Conservation (phyloP, 441 rosid genomes). For the Brassica hybrid region DNA sequence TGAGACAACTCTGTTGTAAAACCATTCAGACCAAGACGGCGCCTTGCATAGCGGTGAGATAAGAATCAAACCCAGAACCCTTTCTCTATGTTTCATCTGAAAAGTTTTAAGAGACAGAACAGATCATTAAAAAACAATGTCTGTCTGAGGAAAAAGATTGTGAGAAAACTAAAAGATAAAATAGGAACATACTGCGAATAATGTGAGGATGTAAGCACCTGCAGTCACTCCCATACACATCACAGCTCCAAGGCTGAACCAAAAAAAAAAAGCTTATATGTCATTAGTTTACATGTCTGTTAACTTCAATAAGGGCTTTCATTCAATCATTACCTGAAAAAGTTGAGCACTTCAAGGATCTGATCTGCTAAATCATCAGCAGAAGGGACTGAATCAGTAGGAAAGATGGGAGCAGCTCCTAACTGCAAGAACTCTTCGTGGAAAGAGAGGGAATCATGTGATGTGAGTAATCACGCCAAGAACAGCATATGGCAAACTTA, state of each 20-base stretch:
- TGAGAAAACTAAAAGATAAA: constrained; percentile 3
- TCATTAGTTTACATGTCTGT: background rate
- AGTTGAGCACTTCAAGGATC: constrained; percentile 81
- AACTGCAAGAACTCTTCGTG: constrained; percentile 81
- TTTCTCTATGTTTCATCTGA: constrained; percentile 77
- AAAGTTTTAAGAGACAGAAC: constrained; percentile 15
- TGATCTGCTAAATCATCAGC: constrained; percentile 81
- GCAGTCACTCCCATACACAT: constrained; percentile 87
- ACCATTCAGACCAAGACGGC: constrained; percentile 85
- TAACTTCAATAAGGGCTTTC: constrained; percentile 18
- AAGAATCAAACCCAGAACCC: constrained; percentile 73
- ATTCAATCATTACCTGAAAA: constrained; percentile 56
- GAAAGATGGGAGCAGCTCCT: constrained; percentile 66
- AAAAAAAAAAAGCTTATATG: constrained; percentile 12
- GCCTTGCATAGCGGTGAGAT: constrained; percentile 74
- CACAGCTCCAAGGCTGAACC: constrained; percentile 65
- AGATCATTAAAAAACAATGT: constrained; percentile 16
- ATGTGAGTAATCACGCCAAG: background rate
- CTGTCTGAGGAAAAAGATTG: background rate
- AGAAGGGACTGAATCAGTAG: constrained; percentile 61
- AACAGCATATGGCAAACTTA: constrained; percentile 2
- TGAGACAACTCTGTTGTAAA: constrained; percentile 66
- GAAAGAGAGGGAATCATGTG: constrained; percentile 36
- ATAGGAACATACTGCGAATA: constrained; percentile 62
- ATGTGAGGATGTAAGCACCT: constrained; percentile 74